Base-by-base conservation (phyloP, 2,329 filamentous ascomycete genomes). In the Fusarium sp. region DNA sequence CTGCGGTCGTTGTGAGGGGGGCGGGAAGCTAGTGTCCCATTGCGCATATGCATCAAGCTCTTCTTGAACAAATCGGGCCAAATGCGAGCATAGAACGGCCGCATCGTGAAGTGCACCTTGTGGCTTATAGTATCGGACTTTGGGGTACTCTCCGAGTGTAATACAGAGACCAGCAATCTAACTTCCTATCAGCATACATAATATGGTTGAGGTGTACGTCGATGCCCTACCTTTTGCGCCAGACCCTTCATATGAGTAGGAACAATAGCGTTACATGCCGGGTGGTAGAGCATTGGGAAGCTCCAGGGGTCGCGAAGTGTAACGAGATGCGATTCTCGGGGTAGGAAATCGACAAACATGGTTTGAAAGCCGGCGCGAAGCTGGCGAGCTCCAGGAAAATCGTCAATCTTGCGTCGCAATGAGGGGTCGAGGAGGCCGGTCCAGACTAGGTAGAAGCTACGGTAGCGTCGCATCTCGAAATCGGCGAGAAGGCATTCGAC, bases 221-320 rank as follows among this genome's bases (percentile, higher is more conserved):
- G 4, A 18, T 37, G 31, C 34, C 71, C 37, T 76, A 97, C 94
- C 89, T 95, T 97, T 78, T 97, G 92, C 30, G 96, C 93, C 57
- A 98, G 82, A 38, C 88, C 85, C 76, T 94, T 90, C 86, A 99
- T 89, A 77, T 99, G 95, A 57, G 87, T 86, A 49, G 90, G 88
- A 40, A 99, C 91, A 42, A 97, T 82, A 69, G 89, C 86, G 78
- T 97, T 97, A 81, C 96, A 98, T 55, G 87, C 88, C 2, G 95
- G 95, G 77, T 99, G 95, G 81, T 92, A 99, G 62, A 99, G 84
- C 52, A 94, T 87, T 1, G 94, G 94, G 75, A 99, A 99, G 80
- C 95, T 98, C 90, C 92, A 97, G 1, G 96, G 95, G 77, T 99
- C 95, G 76, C 92, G 86, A 75, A 99, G 97, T 1, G 93, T 97